phyloP scores from a whole-genome alignment of 2,329 filamentous ascomycete species.

The Triangularia verruculosa region DNA sequence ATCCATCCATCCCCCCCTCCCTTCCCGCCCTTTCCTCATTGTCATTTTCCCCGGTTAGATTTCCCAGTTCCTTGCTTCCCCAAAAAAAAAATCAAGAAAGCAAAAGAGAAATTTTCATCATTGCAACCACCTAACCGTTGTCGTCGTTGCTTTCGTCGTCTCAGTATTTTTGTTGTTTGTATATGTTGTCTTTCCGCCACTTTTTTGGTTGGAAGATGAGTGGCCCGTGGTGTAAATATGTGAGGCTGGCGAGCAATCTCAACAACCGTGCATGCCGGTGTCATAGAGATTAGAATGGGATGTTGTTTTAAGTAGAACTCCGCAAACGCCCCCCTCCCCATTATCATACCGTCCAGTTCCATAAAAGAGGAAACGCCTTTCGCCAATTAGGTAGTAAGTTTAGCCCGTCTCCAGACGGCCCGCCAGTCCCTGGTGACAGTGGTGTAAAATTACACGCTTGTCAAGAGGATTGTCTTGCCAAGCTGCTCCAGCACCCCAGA shows the following conservation, averaged over 20 bases:
- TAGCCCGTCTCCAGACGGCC: background rate
- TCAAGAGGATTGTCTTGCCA: background rate
- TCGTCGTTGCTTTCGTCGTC: background rate
- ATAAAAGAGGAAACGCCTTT: background rate
- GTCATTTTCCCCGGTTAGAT: background rate
- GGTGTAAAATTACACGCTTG: background rate
- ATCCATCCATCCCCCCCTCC: background rate
- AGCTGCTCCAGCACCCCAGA: background rate
- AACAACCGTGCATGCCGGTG: background rate
- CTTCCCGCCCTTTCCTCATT: background rate
- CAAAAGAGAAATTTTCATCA: background rate
- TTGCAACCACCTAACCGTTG: background rate
- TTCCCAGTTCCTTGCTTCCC: background rate
- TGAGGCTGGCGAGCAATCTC: background rate
- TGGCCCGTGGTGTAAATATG: background rate
- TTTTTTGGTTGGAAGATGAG: background rate
- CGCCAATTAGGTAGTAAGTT: background rate
- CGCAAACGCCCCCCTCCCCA: background rate
- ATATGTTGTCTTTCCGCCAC: background rate
- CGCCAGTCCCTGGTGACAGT: conserved; percentile 4
- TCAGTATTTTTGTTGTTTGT: background rate
- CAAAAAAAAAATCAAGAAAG: background rate
- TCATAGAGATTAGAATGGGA: background rate
- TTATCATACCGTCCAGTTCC: background rate
- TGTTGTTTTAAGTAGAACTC: too few species aligned